These are phyloP conservation scores for Fusarium lyarnte DNA, from an alignment of 2,329 filamentous ascomycete genomes.

Conservation along the genomic window DNA sequence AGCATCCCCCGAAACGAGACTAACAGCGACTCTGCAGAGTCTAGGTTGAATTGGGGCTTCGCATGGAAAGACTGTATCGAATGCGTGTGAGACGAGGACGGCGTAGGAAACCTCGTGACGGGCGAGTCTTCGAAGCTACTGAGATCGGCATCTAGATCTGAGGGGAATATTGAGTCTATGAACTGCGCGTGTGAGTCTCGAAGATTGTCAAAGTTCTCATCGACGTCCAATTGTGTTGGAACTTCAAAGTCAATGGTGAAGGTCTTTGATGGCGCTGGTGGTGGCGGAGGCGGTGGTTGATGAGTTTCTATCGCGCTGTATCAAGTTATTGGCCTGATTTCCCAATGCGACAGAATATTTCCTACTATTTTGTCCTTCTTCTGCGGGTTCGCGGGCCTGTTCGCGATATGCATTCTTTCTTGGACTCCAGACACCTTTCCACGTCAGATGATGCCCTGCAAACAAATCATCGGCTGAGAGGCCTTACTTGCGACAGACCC, in stretches of 20 bases:
- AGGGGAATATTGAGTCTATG: conserved; percentile 54
- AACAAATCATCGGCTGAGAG: not conserved
- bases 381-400: conserved; percentile 61
- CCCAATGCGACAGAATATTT: not conserved
- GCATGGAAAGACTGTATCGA: conserved; percentile 54
- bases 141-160: conserved; percentile 37
- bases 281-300: conserved; percentile 40
- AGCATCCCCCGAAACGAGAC: conserved; percentile 56
- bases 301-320: conserved; percentile 33
- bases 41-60: conserved; percentile 64
- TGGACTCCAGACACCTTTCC: conserved; percentile 61
- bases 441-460: not conserved
- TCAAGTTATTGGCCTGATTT: not conserved
- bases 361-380: conserved; percentile 54
- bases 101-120: conserved; percentile 39
- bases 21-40: conserved; percentile 60
- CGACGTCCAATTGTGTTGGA: conserved; percentile 50
- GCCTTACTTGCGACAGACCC: conserved; percentile 62
- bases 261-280: conserved; percentile 56
- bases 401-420: conserved; percentile 63
- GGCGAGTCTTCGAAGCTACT: conserved; percentile 32
- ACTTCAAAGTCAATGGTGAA: conserved; percentile 64
- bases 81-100: conserved; percentile 45
- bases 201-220: conserved; percentile 54
- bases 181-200: conserved; percentile 54